A percentile compares a stretch with the other conserved stretches of the same genome.
phyloP scores from a whole-genome alignment of 1,139 yeast genomes.

The Nadsonia starkeyi-henricii region DNA sequence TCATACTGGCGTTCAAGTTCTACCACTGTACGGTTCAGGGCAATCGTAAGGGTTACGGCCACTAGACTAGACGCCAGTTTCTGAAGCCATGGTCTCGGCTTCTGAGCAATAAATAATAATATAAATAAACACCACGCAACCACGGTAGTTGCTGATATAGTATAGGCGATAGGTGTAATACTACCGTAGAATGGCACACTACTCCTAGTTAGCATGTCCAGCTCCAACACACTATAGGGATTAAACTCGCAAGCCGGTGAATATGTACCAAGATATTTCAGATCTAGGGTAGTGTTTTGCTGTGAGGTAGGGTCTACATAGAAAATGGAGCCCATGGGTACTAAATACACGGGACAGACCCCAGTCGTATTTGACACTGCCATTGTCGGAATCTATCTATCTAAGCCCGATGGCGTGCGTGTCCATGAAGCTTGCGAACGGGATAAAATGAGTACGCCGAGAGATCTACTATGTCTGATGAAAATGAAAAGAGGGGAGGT shows the following conservation, averaged over 20 bases:
- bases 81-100: slow-evolving; percentile 24
- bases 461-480: no score
- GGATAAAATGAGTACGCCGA: no score
- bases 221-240: background rate
- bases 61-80: slow-evolving; percentile 20
- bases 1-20: slow-evolving; percentile 27
- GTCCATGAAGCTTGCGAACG: no score
- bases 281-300: background rate
- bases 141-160: slow-evolving; percentile 22
- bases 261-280: background rate
- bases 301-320: background rate
- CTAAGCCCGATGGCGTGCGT: no score
- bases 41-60: slow-evolving; percentile 21
- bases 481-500: no score
- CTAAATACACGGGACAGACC: background rate
- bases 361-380: background rate
- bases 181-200: slow-evolving; percentile 22
- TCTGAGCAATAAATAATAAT: slow-evolving; percentile 19
- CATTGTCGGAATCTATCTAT: background rate
- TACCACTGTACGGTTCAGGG: slow-evolving; percentile 16
- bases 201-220: background rate
- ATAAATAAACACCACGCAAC: slow-evolving; percentile 24
- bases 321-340: background rate
- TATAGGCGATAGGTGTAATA: slow-evolving; percentile 22
- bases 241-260: background rate